These are phyloP conservation scores for Phytophthora hybrid DNA, from an alignment of 352 stramenopile species.

Conservation along the genomic window DNA sequence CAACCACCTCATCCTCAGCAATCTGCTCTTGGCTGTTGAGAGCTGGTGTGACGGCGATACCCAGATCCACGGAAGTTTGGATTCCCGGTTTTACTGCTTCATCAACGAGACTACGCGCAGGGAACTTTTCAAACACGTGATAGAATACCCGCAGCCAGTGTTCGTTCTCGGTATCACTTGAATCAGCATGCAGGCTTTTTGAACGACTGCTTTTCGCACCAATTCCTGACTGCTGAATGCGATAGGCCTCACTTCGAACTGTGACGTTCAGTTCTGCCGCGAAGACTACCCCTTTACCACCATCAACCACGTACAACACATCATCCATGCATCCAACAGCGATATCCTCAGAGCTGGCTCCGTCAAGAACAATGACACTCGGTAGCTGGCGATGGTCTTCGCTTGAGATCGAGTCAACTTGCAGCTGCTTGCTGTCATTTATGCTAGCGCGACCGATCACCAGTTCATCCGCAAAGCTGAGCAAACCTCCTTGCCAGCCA, in stretches of 20 bases:
- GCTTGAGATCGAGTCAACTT: slow-evolving; percentile 26
- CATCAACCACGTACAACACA: slow-evolving; percentile 43
- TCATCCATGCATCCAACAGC: slow-evolving; percentile 27
- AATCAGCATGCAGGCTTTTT: neutral
- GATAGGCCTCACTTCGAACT: slow-evolving; percentile 61
- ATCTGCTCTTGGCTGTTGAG: neutral
- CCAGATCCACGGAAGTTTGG: neutral
- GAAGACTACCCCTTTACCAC: slow-evolving; percentile 3
- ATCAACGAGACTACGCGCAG: slow-evolving; percentile 42
- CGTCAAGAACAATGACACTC: neutral
- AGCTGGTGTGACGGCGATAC: neutral
- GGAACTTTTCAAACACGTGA: slow-evolving; percentile 72
- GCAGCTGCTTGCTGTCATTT: slow-evolving; percentile 6
- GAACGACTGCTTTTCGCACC: neutral
- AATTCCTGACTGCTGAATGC: slow-evolving; percentile 45
- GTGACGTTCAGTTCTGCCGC: slow-evolving; percentile 40
- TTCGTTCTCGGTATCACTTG: neutral
- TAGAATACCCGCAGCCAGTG: slow-evolving; percentile 48
- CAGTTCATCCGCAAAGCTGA: slow-evolving; percentile 36
- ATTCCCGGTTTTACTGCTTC: slow-evolving; percentile 17
- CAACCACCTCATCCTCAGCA: neutral
- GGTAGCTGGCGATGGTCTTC: slow-evolving; percentile 49
- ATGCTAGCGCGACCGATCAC: slow-evolving; percentile 21
- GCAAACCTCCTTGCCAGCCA: slow-evolving; percentile 22
- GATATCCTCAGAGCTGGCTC: slow-evolving; percentile 11